Conservation (phyloP, 306 rosid genomes). For the Hippophae rhamnoides region DNA sequence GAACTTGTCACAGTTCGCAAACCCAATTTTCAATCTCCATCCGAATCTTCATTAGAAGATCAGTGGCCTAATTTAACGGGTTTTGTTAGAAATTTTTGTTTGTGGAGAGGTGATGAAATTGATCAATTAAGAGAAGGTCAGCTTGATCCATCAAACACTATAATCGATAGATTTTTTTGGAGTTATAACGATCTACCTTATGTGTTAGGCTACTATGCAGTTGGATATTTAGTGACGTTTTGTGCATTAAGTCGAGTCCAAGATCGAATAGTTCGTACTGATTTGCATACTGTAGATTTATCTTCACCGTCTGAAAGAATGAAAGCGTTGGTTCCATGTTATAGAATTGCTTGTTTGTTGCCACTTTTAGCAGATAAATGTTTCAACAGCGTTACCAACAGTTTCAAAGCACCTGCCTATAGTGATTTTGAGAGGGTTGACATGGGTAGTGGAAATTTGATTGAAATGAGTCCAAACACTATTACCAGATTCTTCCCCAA, state of each 20-base stretch:
- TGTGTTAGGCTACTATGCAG: slow-evolving; percentile 62
- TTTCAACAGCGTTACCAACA: slow-evolving; percentile 1
- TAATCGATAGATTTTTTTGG: slow-evolving; percentile 57
- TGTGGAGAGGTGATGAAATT: slow-evolving; percentile 91
- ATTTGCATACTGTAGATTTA: slow-evolving; percentile 49
- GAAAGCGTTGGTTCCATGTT: slow-evolving; percentile 63
- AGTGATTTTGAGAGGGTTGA: slow-evolving; percentile 71
- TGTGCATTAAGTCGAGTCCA: slow-evolving; percentile 61
- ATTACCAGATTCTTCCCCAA: slow-evolving; percentile 40
- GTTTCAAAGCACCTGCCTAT: slow-evolving; percentile 21
- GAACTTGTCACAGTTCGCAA: slow-evolving; percentile 45
- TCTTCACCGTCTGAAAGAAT: slow-evolving; percentile 46
- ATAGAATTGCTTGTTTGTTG: slow-evolving; percentile 42
- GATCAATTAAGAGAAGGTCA: slow-evolving; percentile 39
- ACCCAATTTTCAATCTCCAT: slow-evolving; percentile 15
- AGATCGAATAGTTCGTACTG: slow-evolving; percentile 42
- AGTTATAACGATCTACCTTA: slow-evolving; percentile 68
- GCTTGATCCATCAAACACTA: slow-evolving; percentile 39
- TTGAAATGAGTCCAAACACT: slow-evolving; percentile 66
- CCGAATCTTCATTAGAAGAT: slow-evolving; percentile 40
- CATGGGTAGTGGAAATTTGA: slow-evolving; percentile 37
- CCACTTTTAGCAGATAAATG: slow-evolving; percentile 51
- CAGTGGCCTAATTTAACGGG: slow-evolving; percentile 87
- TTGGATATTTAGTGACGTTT: slow-evolving; percentile 52
- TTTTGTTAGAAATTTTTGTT: slow-evolving; percentile 49